phyloP scores from a whole-genome alignment of 106 monocot genomes.

The Chionographis japonica region DNA sequence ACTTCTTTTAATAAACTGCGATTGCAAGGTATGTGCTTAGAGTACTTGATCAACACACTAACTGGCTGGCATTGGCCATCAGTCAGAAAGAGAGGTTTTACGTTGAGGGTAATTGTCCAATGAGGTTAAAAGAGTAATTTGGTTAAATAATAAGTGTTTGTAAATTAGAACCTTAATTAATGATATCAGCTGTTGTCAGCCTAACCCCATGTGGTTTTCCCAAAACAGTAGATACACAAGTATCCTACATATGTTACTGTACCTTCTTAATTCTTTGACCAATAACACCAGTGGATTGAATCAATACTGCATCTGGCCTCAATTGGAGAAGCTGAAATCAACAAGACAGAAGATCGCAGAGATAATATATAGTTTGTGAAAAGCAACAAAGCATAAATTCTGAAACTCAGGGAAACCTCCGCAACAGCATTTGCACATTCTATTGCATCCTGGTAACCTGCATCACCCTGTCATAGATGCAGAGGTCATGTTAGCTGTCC shows the following conservation, averaged over 20 bases:
- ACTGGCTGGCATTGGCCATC: no score
- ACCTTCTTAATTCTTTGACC: slow-evolving; percentile 98
- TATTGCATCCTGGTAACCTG: slow-evolving; percentile 79
- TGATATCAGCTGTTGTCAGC: no score
- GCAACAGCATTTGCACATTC: slow-evolving; percentile 88
- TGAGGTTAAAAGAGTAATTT: no score
- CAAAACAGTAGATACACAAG: background rate
- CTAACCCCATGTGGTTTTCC: no score
- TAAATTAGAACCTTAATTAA: no score
- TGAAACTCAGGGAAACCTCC: slow-evolving; percentile 39
- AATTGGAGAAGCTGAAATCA: slow-evolving; percentile 63
- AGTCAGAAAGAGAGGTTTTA: no score
- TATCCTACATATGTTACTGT: background rate
- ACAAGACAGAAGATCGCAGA: slow-evolving; percentile 5
- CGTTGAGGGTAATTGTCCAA: no score
- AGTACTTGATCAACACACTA: no score
- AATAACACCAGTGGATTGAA: slow-evolving; percentile 99
- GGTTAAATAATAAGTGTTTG: no score
- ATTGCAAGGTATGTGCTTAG: no score
- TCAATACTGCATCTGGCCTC: slow-evolving; percentile 56
- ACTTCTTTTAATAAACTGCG: no score
- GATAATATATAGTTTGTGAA: background rate
- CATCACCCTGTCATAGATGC: slow-evolving; percentile 60
- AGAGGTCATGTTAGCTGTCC: slow-evolving; percentile 3
- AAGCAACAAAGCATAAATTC: background rate